Evolutionary conservation across 139 green algal species (phyloP), one percentile per base, ranked within the genome.

Genomic region (Pseudopediastrum boryanum): DNA sequence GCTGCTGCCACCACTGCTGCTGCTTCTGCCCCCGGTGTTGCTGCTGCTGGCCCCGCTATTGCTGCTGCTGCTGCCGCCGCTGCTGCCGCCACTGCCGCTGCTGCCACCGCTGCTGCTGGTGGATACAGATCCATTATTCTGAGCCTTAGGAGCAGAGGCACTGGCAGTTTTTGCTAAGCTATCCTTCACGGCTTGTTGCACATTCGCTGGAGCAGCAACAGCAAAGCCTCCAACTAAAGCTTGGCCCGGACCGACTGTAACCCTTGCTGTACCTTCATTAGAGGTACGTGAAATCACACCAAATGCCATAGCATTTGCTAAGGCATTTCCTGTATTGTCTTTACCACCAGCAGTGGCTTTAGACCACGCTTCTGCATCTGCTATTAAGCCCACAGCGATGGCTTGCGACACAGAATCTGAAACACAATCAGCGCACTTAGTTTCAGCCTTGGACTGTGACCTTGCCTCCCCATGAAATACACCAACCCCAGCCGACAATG

Each of bases 261-360:
- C 23, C 38, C 62, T 31, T 13, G 75, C 44, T 6, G 63, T 54
- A 16, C 75, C 75, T 10, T 46, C 46, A 33, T 81, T 81, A 33
- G 46, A 75, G 62, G 63, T 74, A 33, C 75, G 44, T 8, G 33
- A 59, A 31, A 81, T 69, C 21, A 64, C 25, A 10, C 75, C 75
- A 21, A 81, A 13, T 4, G 75, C 75, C 46, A 81, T 62, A 5
- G 75, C 75, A 41, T 81, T 81, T 54, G 75, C 62, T 33, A 73
- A 42, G 31, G 75, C 36, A 19, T 74, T 58, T 33, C 75, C 75
- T 12, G 75, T 46, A 50, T 81, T 75, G 16, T 66, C 38, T 2
- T 33, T 33, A 10, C 39, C 43, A 63, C 56, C 27, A n/a, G n/a
- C n/a, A n/a, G n/a, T n/a, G 1, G 75, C 62, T 3, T 27, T 59